Evolutionary conservation across 345 rosid genomes (phyloP).

Genomic region (Eucalyptus rudis): DNA sequence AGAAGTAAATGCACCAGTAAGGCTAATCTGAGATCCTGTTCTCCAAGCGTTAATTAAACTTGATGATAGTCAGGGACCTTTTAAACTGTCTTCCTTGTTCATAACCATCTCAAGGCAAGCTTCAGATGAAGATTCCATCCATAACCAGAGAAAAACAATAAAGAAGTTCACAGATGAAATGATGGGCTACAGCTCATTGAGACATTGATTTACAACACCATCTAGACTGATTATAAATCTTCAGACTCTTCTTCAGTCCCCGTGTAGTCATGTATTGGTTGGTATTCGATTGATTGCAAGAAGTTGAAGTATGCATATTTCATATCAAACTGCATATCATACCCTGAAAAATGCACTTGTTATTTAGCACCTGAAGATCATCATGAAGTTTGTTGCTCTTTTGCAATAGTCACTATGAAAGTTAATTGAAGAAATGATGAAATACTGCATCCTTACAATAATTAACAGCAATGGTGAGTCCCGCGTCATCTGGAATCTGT

Average conservation of each 20-base stretch:
- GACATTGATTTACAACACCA: neutral
- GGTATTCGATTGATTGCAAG: constrained; percentile 41
- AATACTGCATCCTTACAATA: constrained; percentile 23
- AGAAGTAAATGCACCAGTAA: neutral
- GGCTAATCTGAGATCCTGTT: neutral
- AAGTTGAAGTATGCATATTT: constrained; percentile 84
- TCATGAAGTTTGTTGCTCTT: neutral
- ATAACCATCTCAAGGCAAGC: neutral
- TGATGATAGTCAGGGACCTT: neutral
- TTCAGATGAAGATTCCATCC: neutral
- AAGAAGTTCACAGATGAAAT: neutral
- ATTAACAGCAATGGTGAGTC: constrained; percentile 69
- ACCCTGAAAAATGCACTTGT: constrained; percentile 39
- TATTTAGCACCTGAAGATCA: neutral
- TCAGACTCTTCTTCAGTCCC: neutral
- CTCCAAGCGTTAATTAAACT: neutral
- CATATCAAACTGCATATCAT: constrained; percentile 71
- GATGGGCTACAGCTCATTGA: neutral
- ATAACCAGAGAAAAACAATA: neutral
- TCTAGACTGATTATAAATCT: neutral
- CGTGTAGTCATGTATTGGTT: neutral
- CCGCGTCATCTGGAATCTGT: constrained; percentile 59
- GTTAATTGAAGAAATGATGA: neutral
- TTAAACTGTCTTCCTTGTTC: neutral
- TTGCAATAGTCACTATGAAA: neutral